Evolutionary conservation across 768 basidiomycete genomes (phyloP).

Genomic region (Leccinellum rugosiceps): DNA sequence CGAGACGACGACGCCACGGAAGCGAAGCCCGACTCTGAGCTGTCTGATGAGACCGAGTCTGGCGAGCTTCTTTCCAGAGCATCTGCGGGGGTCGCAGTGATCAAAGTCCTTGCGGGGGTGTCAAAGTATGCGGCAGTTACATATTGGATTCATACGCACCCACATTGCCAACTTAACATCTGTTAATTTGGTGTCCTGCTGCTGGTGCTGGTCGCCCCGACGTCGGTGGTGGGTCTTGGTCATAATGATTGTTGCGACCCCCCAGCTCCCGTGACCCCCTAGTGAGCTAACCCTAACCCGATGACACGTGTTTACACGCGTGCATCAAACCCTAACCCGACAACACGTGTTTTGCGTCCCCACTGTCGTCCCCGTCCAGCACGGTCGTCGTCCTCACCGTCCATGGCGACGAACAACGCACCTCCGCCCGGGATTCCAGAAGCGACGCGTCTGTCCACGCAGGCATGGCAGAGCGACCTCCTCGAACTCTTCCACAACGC

Average conservation of each 20-base stretch:
- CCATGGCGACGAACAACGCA: slow-evolving; percentile 26
- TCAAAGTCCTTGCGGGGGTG: slow-evolving; percentile 76
- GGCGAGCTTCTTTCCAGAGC: slow-evolving; percentile 87
- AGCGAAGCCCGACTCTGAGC: slow-evolving; percentile 79
- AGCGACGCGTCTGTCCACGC: slow-evolving; percentile 64
- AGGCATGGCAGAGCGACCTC: slow-evolving; percentile 79
- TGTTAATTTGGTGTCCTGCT: background rate
- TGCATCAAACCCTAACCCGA: slow-evolving; percentile 26
- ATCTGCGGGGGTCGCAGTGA: slow-evolving; percentile 91
- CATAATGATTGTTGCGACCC: background rate
- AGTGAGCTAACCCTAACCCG: background rate
- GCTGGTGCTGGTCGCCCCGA: background rate
- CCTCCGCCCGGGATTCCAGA: slow-evolving; percentile 41
- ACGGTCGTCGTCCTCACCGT: slow-evolving; percentile 22
- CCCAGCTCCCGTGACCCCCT: slow-evolving; percentile 3
- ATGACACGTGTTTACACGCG: background rate
- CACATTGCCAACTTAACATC: slow-evolving; percentile 76
- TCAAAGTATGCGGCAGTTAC: background rate
- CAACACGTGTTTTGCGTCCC: slow-evolving; percentile 29
- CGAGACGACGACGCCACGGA: slow-evolving; percentile 93
- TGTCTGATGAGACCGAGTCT: slow-evolving; percentile 82
- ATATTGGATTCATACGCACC: slow-evolving; percentile 48
- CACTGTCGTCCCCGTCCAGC: slow-evolving; percentile 20
- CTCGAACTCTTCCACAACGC: slow-evolving; percentile 72
- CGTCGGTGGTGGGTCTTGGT: background rate